phyloP scores from a whole-genome alignment of 306 rosid species.

The Lagenaria siceraria region DNA sequence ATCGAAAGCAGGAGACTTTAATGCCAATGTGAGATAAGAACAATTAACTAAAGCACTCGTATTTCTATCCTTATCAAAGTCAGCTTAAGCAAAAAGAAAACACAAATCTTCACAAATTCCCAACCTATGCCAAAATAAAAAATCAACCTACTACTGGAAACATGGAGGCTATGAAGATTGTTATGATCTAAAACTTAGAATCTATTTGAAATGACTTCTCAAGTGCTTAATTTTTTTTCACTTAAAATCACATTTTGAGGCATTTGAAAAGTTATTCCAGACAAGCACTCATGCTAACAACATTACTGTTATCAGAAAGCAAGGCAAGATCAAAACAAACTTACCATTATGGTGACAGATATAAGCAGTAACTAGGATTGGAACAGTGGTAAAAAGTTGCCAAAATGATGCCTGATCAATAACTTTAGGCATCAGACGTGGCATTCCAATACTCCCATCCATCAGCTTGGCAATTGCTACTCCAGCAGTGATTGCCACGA shows the following conservation, averaged over 20 bases:
- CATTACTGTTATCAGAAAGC: neutral
- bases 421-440: conserved; percentile 39
- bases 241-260: neutral
- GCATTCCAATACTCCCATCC: conserved; percentile 40
- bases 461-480: conserved; percentile 34
- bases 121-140: neutral
- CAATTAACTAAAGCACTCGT: no score
- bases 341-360: conserved; percentile 58
- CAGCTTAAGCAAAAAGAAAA: neutral
- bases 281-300: neutral
- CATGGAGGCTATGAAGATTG: neutral
- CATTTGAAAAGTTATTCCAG: no score
- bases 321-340: neutral
- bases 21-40: no score
- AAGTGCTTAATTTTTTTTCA: neutral
- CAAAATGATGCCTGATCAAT: conserved; percentile 42
- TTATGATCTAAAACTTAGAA: no score
- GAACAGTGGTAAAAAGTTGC: conserved; percentile 54
- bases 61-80: neutral
- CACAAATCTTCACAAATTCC: neutral
- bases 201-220: neutral
- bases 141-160: neutral
- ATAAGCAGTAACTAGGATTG: conserved; percentile 54
- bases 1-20: no score
- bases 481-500: conserved; percentile 44